Evolutionary conservation across 352 stramenopile species (phyloP), one percentile per base, ranked within the genome.

Genomic region (Phytophthora ohioensis): DNA sequence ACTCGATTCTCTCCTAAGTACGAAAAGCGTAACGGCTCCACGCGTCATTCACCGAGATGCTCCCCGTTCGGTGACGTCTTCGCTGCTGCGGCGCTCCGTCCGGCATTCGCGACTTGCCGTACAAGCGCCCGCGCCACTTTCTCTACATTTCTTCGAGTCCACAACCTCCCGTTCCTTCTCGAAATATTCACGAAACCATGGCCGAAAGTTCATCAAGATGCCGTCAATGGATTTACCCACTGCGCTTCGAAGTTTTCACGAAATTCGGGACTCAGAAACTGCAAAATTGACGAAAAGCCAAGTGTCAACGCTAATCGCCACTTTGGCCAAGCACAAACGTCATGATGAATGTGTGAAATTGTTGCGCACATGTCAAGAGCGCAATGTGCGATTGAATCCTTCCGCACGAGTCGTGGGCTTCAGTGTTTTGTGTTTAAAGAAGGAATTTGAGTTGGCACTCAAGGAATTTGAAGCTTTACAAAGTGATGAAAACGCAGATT

Each of bases 381-480:
- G 85, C 36, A 66, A 78, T n/a, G 58, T 90, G 38, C 79, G 71
- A 11, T 76, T 82, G 27, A 82, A 80, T 57, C 86, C 87, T 56
- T 75, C 83, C 13, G 39, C 63, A 10, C 30, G 46, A 3, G 1
- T 57, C 12, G 34, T 9, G n/a, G 31, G 8, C 4, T 59, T 65
- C 41, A 57, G 47, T 5, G 11, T 43, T 30, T 51, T 60, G 54
- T 47, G 53, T 48, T 13, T 42, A 6, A 27, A 6, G 12, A 42
- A 79, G 45, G 72, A 84, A 62, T 92, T 78, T 60, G 67, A 78
- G 5, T 57, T 80, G 32, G 86, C 81, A 38, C 62, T 94, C 39
- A 69, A 74, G 8, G 74, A 88, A 41, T 94, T 94, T 55, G 82
- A 92, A 56, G 80, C 85, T 59, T 88, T 92, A 80, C 21, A 2